Conservation (phyloP, 1,284 basidiomycete species). For the Pascua sp. region DNA sequence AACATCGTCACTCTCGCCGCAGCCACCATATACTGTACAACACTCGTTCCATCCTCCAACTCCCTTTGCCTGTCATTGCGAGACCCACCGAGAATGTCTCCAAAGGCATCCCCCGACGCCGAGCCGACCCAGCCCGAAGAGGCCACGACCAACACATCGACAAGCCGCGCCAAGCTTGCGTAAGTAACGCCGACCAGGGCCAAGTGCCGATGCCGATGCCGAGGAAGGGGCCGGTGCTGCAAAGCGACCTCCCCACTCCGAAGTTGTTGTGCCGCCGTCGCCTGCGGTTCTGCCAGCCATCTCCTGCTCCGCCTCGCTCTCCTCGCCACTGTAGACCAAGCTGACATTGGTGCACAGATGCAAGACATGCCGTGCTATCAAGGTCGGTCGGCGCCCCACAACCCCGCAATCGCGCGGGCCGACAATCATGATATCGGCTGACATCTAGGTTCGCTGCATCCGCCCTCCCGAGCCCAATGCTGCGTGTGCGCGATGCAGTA, state of each 20-base stretch:
- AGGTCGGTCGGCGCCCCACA: constrained; percentile 12
- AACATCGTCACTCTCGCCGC: no score
- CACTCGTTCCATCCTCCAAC: no score
- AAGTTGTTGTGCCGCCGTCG: not conserved
- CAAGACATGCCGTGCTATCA: constrained; percentile 28
- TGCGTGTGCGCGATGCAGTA: constrained; percentile 25
- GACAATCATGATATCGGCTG: not conserved
- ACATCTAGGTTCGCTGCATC: constrained; percentile 26
- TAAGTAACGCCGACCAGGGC: not conserved
- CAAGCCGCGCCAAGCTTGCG: constrained; percentile 16
- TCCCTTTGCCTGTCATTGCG: no score
- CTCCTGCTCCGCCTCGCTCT: not conserved
- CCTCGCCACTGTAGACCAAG: not conserved
- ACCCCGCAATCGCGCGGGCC: not conserved
- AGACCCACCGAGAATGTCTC: no score
- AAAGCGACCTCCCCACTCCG: not conserved
- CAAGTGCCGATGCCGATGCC: no score
- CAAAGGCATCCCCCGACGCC: not conserved
- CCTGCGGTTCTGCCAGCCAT: not conserved
- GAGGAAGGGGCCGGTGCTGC: not conserved
- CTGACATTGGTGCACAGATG: constrained; percentile 14
- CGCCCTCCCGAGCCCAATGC: constrained; percentile 15
- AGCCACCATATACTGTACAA: no score
- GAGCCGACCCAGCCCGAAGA: not conserved
- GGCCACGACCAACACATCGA: constrained; percentile 3